Base-by-base conservation (phyloP, 257 asterid genomes). In the Leptodermis oblonga region DNA sequence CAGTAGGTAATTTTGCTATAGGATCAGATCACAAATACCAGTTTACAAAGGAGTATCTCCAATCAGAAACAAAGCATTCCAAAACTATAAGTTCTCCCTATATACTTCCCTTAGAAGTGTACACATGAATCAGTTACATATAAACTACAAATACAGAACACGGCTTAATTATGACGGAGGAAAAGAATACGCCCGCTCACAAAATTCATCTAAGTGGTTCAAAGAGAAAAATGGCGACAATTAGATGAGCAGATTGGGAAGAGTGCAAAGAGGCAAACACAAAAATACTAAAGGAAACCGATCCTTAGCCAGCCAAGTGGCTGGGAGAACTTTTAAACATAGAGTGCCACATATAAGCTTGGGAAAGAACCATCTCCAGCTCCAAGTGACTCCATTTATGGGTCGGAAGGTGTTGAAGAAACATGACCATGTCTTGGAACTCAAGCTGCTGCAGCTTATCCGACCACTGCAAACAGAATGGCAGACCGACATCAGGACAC, bases 341-440 rank as follows among this genome's bases (percentile, higher is more conserved):
- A 41, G 96, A 76, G 79, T 92, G 93, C 98, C 98, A 92, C 98
- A 92, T 90, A 74, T 83, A 92, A n/a, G 98, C 98, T 62, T 80
- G 89, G 0, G 98, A 90, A 71, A 92, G 98, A 71, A 92, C 95
- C 86, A 85, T 86, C 79, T 92, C 98, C 26, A 92, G 90, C 76
- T 92, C 98, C 68, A 82, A 54, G 49, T 90, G 79, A 22, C 71
- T 86, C 98, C 98, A 92, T 63, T 79, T 83, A 56, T 83, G 80
- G 3, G 98, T 92, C 2, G 97, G 98, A 76, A 92, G 89, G 74
- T 88, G 98, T 79, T 92, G 98, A 54, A 92, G 97, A 75, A 87
- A 90, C 98, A 92, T 90, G 11, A 92, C 98, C 98, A 92, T 88
- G 72, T 92, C 98, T 72, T 92, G 98, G 83, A 92, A 92, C 39